These are phyloP conservation scores for Roridomyces roridus DNA, from an alignment of 768 basidiomycete genomes.

Conservation along the genomic window DNA sequence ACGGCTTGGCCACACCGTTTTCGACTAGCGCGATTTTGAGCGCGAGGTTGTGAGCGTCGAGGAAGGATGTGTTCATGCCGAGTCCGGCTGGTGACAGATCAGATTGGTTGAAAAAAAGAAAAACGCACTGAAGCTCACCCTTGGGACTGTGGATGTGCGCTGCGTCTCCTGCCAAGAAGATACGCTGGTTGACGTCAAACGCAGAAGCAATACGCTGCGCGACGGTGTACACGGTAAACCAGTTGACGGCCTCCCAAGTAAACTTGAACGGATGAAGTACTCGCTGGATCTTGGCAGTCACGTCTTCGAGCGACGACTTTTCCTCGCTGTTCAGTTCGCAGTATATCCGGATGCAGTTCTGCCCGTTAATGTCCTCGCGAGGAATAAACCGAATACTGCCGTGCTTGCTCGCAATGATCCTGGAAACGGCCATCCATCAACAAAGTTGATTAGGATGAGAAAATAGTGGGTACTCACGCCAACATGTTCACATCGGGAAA, in stretches of 20 bases:
- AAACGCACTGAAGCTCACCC: neutral
- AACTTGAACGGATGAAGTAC: conserved; percentile 6
- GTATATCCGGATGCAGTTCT: conserved; percentile 10
- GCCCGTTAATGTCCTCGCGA: conserved; percentile 9
- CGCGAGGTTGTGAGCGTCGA: conserved; percentile 12
- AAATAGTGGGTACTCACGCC: neutral
- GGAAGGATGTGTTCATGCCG: conserved; percentile 12
- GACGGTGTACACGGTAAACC: conserved; percentile 14
- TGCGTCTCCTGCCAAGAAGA: conserved; percentile 12
- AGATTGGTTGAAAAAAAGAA: too few relatives aligned
- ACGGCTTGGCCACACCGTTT: neutral
- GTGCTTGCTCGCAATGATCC: conserved; percentile 4
- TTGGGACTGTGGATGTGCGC: conserved; percentile 13
- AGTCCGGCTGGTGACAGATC: neutral
- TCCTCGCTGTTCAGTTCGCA: neutral
- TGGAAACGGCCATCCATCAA: too few relatives aligned
- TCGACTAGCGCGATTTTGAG: conserved; percentile 10
- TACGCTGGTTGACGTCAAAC: neutral
- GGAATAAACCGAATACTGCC: conserved; percentile 6
- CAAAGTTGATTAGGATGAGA: too few relatives aligned
- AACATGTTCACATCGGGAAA: conserved; percentile 6
- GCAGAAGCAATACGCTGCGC: conserved; percentile 8
- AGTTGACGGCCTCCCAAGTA: conserved; percentile 10
- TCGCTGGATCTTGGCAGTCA: conserved; percentile 2
- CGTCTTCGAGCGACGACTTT: conserved; percentile 4